These are phyloP conservation scores for Chlamydomonas eustigma DNA, from an alignment of 139 green algal genomes.

Conservation along the genomic window DNA sequence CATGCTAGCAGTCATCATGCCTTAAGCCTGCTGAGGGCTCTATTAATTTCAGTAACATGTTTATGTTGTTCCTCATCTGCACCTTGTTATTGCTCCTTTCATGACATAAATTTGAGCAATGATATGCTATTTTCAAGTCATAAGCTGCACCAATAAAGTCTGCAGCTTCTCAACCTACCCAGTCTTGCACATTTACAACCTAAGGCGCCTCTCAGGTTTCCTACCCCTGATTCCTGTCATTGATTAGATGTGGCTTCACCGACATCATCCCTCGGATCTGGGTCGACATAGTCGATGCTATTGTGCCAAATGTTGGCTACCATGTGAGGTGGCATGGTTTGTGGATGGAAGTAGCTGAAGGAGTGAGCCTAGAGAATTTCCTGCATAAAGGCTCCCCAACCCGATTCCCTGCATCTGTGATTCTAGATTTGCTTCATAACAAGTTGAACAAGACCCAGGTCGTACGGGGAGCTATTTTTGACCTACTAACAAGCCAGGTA, in stretches of 20 bases:
- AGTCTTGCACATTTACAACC: no score
- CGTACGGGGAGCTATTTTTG: slow-evolving; percentile 38
- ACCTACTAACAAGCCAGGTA: slow-evolving; percentile 47
- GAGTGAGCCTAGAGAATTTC: slow-evolving; percentile 48
- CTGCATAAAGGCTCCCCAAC: slow-evolving; percentile 17
- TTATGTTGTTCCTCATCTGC: no score
- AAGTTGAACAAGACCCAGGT: slow-evolving; percentile 46
- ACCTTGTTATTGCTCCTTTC: no score
- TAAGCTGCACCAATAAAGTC: no score
- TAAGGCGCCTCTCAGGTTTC: no score
- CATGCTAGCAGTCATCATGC: no score
- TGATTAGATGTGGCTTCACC: slow-evolving; percentile 30
- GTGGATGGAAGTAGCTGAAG: slow-evolving; percentile 23
- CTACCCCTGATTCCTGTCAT: no score
- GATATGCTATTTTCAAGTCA: no score
- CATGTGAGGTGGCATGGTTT: slow-evolving; percentile 33
- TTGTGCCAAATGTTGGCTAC: slow-evolving; percentile 20
- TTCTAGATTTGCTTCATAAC: slow-evolving; percentile 39
- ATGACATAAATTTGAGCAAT: no score
- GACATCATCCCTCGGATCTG: slow-evolving; percentile 30
- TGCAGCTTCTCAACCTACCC: no score
- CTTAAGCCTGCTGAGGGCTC: no score
- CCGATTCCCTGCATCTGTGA: background rate
- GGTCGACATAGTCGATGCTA: slow-evolving; percentile 20
- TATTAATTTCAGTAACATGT: no score